These are phyloP conservation scores for Prunus mume DNA, from an alignment of 306 rosid genomes.

Conservation along the genomic window DNA sequence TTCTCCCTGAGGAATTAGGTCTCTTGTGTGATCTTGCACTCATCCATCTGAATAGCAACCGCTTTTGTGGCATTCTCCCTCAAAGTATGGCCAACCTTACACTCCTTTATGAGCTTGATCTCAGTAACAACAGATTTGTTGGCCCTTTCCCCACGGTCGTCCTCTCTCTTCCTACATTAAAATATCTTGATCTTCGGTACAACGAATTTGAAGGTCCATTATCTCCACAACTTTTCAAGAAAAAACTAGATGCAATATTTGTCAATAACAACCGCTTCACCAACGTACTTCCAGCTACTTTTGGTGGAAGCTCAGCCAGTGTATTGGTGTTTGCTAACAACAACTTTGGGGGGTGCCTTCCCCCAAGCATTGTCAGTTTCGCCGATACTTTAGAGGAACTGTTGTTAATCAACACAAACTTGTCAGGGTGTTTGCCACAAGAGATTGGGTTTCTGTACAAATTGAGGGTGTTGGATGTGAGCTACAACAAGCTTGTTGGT, in stretches of 20 bases:
- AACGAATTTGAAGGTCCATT: slow-evolving; percentile 83
- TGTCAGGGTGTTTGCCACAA: slow-evolving; percentile 84
- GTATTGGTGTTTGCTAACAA: slow-evolving; percentile 83
- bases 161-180: slow-evolving; percentile 53
- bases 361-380: slow-evolving; percentile 54
- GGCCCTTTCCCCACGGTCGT: slow-evolving; percentile 79
- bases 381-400: slow-evolving; percentile 76
- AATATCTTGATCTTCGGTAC: slow-evolving; percentile 69
- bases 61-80: slow-evolving; percentile 84
- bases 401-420: slow-evolving; percentile 54
- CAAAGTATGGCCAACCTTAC: slow-evolving; percentile 50
- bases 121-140: slow-evolving; percentile 82
- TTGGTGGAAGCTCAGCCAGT: slow-evolving; percentile 48
- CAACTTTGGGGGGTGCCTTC: slow-evolving; percentile 70
- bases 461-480: slow-evolving; percentile 71
- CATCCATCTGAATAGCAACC: slow-evolving; percentile 76
- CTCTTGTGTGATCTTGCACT: slow-evolving; percentile 70
- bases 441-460: slow-evolving; percentile 85
- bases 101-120: slow-evolving; percentile 71
- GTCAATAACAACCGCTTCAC: slow-evolving; percentile 71
- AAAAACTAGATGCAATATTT: slow-evolving; percentile 63
- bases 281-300: slow-evolving; percentile 38
- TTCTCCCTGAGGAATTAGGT: slow-evolving; percentile 68
- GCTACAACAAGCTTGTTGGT: slow-evolving; percentile 62
- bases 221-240: slow-evolving; percentile 68